Percentiles rank a stretch among this genome's conserved stretches.
These are phyloP conservation scores for Thelephora ganbajun DNA, from an alignment of 768 basidiomycete genomes.

Conservation along the genomic window DNA sequence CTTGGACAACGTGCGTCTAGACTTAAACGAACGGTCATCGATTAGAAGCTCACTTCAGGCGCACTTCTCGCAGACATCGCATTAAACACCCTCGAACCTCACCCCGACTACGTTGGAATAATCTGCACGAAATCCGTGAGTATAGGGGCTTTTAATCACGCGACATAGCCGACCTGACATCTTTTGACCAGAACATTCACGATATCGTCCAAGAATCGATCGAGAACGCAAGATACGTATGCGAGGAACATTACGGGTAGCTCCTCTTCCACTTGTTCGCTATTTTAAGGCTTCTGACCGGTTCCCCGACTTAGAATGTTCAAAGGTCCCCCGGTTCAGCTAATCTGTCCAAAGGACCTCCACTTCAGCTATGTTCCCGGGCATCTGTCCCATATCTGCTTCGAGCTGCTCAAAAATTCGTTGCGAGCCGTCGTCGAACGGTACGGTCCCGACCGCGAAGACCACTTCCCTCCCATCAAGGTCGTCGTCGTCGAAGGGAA, in stretches of 20 bases:
- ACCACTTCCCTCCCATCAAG: slow-evolving; percentile 78
- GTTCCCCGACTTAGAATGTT: slow-evolving; percentile 52
- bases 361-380: slow-evolving; percentile 92
- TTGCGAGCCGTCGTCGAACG: slow-evolving; percentile 92
- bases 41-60: background rate
- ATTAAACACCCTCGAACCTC: slow-evolving; percentile 81
- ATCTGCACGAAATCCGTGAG: slow-evolving; percentile 85
- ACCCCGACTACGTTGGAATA: slow-evolving; percentile 90
- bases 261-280: background rate
- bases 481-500: slow-evolving; percentile 94
- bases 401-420: slow-evolving; percentile 96
- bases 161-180: background rate
- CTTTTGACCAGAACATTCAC: slow-evolving; percentile 58
- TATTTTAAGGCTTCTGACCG: slow-evolving; percentile 23
- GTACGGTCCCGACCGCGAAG: slow-evolving; percentile 70
- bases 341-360: slow-evolving; percentile 82
- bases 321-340: slow-evolving; percentile 89
- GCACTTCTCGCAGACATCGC: slow-evolving; percentile 57
- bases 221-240: slow-evolving; percentile 78
- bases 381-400: slow-evolving; percentile 91
- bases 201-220: slow-evolving; percentile 98
- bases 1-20: slow-evolving; percentile 73
- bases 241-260: slow-evolving; percentile 74
- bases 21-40: slow-evolving; percentile 1
- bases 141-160: slow-evolving; percentile 8